Base-by-base conservation (phyloP, 2,329 filamentous ascomycete genomes). In the Xylariaceae sp. region DNA sequence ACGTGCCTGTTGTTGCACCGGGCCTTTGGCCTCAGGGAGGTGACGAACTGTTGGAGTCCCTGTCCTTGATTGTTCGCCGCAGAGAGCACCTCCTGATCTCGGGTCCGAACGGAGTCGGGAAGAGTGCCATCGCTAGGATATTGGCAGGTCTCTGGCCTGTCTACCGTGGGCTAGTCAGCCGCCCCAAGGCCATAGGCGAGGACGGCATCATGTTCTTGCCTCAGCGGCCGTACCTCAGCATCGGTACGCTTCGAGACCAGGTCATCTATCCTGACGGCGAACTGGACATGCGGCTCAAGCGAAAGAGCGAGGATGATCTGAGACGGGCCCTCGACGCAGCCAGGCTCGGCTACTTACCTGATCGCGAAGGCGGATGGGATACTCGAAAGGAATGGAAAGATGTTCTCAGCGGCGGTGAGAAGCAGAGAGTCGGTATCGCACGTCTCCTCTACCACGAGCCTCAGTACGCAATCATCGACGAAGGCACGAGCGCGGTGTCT, bases 181-280 rank as follows among this genome's bases (percentile, higher is more conserved):
- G 89, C 1, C 90, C 92, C 3, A 87, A 92, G 56, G 74, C 69
- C 27, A 76, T 78, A 29, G 88, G 88, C 27, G 74, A 83, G 46
- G 90, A 97, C 50, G 92, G 92, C 43, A 94, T 98, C 66, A 97
- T 98, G 89, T 97, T 98, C 66, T 74, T 98, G 9, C 92, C 92
- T 0, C 92, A 98, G 61, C 76, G 90, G 12, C 88, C 90, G 0
- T 97, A 97, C 56, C 76, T 97, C 23, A 90, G 83, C 60, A 85
- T 90, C 15, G 92, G 92, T 24, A 97, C 92, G 1, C 71, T 97
- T 8, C 83, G 92, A 17, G 94, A 98, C 55, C 94, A 98, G 66
- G 88, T 98, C 55, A 96, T 97, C 58, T 98, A 98, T 53, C 92
- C 92, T 0, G 88, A 98, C 54, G 90, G 88, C 5, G 90, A 94